Evolutionary conservation across 768 basidiomycete species (phyloP), one percentile per base, ranked within the genome.

Genomic region (Tricholomella constricta): DNA sequence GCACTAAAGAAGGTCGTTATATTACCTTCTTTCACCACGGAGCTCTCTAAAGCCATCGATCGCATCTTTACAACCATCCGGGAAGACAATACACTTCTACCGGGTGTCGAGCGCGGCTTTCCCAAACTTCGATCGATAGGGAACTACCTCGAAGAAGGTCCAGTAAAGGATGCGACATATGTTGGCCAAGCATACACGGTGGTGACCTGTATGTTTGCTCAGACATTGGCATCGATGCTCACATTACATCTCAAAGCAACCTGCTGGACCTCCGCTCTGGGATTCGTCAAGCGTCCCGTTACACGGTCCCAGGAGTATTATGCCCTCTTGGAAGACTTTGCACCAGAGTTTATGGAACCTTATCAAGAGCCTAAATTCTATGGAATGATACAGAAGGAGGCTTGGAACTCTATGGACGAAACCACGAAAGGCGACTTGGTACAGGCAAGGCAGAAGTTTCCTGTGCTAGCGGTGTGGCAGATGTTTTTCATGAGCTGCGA

Each of bases 381-480:
- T n/a, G n/a, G n/a, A n/a, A n/a, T n/a, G n/a, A n/a, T n/a, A n/a
- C n/a, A n/a, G n/a, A 27, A 35, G 12, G 53, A 27, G 9, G 40
- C 53, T 0, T 54, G 53, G 53, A 26, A 27, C 19, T 31, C 15
- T 1, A 19, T 54, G 19, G n/a, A 15, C 12, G 26, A 31, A 7
- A 23, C 15, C 22, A n/a, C 41, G 1, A 32, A 41, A n/a, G 31
- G 35, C 5, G 36, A 32, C 40, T 17, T 20, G 25, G 44, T 14
- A 12, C 34, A 46, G 37, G 19, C 27, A 49, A n/a, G 25, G 27
- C 25, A 14, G 20, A 48, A 29, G 26, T 54, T 48, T 31, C n/a
- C 52, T 2, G 19, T n/a, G 1, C 45, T 54, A 25, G 53, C 47
- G 4, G 42, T 44, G 8, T 54, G 53, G 53, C 42, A 54, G 22